Evolutionary conservation across 1,284 basidiomycete species (phyloP).

Genomic region (Pyrrhoderma noxium): DNA sequence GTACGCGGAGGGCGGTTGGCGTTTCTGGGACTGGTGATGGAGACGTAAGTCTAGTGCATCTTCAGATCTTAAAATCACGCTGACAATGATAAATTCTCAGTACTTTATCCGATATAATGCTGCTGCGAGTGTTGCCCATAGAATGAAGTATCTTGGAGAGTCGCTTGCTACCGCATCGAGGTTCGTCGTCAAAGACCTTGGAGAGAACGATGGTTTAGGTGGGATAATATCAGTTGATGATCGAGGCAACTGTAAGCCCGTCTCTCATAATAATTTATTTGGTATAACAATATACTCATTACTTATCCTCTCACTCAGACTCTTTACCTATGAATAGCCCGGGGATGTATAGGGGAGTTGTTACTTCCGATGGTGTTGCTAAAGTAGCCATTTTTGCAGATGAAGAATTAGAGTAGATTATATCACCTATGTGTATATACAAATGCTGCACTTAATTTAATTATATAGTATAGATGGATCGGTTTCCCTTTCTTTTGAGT

Average conservation of each 20-base stretch:
- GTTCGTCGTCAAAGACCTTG: slow-evolving; percentile 49
- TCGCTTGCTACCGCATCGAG: slow-evolving; percentile 47
- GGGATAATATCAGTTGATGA: slow-evolving; percentile 67
- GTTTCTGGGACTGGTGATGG: slow-evolving; percentile 80
- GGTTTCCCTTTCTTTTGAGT: too few relatives aligned
- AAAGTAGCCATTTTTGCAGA: slow-evolving; percentile 73
- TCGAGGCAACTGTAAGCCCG: slow-evolving; percentile 53
- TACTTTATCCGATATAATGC: slow-evolving; percentile 71
- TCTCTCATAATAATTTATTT: too few relatives aligned
- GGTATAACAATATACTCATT: too few relatives aligned
- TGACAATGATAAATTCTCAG: slow-evolving; percentile 30
- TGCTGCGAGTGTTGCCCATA: slow-evolving; percentile 56
- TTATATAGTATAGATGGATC: too few relatives aligned
- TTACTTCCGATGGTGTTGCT: slow-evolving; percentile 55
- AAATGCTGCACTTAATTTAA: too few relatives aligned
- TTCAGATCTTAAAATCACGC: background rate
- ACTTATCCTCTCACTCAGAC: too few relatives aligned
- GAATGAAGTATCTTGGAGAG: slow-evolving; percentile 57
- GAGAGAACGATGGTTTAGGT: slow-evolving; percentile 50
- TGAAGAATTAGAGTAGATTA: slow-evolving; percentile 38
- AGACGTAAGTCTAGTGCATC: slow-evolving; percentile 46
- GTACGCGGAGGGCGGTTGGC: slow-evolving; percentile 48
- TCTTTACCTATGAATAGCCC: slow-evolving; percentile 63
- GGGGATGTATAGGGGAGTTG: slow-evolving; percentile 77
- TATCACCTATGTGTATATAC: too few relatives aligned